A percentile compares a stretch with the other conserved stretches of the same genome.
phyloP scores from a whole-genome alignment of 1,284 basidiomycete species.

The Tremellales sp. region DNA sequence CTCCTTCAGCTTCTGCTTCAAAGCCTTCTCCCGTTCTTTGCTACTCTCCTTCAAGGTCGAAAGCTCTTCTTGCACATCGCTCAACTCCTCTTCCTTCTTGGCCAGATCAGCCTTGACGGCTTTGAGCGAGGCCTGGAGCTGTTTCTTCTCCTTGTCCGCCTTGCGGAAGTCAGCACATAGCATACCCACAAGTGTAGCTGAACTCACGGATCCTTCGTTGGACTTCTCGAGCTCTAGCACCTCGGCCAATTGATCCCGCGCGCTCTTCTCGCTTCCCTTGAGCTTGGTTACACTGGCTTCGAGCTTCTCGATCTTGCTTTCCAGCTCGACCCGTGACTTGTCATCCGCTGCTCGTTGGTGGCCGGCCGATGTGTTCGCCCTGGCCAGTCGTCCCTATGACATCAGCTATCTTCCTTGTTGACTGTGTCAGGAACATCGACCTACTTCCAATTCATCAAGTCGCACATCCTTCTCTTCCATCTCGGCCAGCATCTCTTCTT shows the following conservation, averaged over 20 bases:
- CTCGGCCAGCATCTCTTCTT: slow-evolving; percentile 26
- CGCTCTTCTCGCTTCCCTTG: slow-evolving; percentile 28
- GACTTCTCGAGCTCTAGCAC: slow-evolving; percentile 26
- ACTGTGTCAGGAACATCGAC: neutral
- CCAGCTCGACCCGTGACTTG: slow-evolving; percentile 9
- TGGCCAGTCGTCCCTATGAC: slow-evolving; percentile 14
- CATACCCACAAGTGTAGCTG: neutral
- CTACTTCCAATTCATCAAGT: slow-evolving; percentile 34
- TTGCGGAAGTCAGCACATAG: neutral
- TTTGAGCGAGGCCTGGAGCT: slow-evolving; percentile 27
- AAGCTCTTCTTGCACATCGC: slow-evolving; percentile 33
- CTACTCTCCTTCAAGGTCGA: slow-evolving; percentile 19
- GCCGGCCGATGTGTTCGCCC: slow-evolving; percentile 29
- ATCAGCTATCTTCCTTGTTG: neutral
- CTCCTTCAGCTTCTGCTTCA: slow-evolving; percentile 22
- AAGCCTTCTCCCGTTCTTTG: slow-evolving; percentile 28
- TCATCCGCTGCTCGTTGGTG: slow-evolving; percentile 24
- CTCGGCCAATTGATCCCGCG: slow-evolving; percentile 25
- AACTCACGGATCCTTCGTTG: slow-evolving; percentile 23
- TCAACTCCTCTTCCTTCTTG: slow-evolving; percentile 22
- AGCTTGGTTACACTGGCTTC: slow-evolving; percentile 21
- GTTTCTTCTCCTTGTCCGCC: slow-evolving; percentile 24
- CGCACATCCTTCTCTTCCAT: slow-evolving; percentile 26
- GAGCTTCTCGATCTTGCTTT: slow-evolving; percentile 21
- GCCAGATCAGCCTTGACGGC: slow-evolving; percentile 24